Evolutionary conservation across 108 stramenopile genomes (phyloP).

Genomic region (Asterionellopsis glacialis): DNA sequence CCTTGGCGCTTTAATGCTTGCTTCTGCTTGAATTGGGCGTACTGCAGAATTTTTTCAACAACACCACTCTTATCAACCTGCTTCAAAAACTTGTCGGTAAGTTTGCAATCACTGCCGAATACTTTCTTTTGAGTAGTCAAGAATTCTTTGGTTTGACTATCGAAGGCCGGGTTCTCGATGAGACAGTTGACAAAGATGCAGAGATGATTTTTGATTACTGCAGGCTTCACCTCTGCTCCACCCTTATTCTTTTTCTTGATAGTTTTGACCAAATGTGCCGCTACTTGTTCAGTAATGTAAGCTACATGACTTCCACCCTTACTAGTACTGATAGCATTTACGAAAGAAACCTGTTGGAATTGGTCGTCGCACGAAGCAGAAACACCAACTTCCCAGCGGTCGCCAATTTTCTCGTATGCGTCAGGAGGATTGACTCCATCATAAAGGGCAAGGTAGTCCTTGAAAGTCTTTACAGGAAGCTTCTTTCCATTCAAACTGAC

Average conservation of each 20-base stretch:
- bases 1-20: conserved; percentile 88
- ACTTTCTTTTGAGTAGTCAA: conserved; percentile 75
- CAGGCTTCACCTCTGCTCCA: conserved; percentile 78
- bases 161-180: conserved; percentile 97
- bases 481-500: conserved; percentile 93
- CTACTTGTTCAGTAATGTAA: conserved; percentile 88
- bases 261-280: conserved; percentile 35
- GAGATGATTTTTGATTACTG: conserved; percentile 95
- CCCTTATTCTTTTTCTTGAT: conserved; percentile 97
- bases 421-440: conserved; percentile 77
- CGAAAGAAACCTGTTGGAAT: conserved; percentile 95
- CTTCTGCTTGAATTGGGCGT: conserved; percentile 88
- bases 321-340: conserved; percentile 94
- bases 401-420: conserved; percentile 80
- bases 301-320: conserved; percentile 96
- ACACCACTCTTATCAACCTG: conserved; percentile 89
- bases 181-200: conserved; percentile 93
- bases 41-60: conserved; percentile 77
- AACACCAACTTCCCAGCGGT: conserved; percentile 97
- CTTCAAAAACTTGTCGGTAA: conserved; percentile 84
- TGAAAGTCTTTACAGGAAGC: conserved; percentile 86
- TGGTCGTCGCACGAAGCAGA: conserved; percentile 75
- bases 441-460: conserved; percentile 90
- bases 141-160: conserved; percentile 97
- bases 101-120: conserved; percentile 73